A percentile compares a stretch with the other conserved stretches of the same genome.
phyloP scores from a whole-genome alignment of 768 basidiomycete species.

The Macrocybe gigantea region DNA sequence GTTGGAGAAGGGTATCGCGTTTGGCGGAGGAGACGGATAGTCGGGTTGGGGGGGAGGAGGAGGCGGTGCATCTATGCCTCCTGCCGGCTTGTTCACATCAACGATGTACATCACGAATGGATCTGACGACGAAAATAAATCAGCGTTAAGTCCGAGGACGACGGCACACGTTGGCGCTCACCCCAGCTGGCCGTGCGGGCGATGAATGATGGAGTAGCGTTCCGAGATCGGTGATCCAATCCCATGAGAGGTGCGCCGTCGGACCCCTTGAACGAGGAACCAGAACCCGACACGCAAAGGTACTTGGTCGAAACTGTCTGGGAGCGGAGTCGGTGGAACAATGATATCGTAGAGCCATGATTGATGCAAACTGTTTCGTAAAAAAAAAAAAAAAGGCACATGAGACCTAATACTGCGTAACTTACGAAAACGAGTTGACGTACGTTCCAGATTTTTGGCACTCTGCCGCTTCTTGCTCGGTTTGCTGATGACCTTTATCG shows the following conservation, averaged over 20 bases:
- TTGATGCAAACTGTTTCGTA: conserved; percentile 74
- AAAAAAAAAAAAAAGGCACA: conserved; percentile 6
- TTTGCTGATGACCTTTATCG: conserved; percentile 99
- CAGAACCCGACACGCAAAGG: conserved; percentile 90
- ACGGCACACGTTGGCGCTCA: conserved; percentile 28
- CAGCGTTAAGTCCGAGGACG: neutral
- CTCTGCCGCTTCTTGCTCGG: conserved; percentile 96
- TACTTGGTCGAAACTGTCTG: conserved; percentile 96
- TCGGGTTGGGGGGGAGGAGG: conserved; percentile 82
- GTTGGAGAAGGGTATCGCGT: conserved; percentile 81
- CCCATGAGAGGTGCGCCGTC: conserved; percentile 87
- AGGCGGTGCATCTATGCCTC: conserved; percentile 70
- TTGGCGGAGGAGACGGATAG: conserved; percentile 88
- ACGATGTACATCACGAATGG: conserved; percentile 98
- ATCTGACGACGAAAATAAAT: conserved; percentile 38
- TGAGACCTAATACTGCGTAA: conserved; percentile 6
- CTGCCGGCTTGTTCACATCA: conserved; percentile 80
- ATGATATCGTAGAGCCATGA: conserved; percentile 91
- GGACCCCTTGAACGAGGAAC: conserved; percentile 88
- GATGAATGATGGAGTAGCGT: conserved; percentile 81
- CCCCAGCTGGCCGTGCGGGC: conserved; percentile 89
- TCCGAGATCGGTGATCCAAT: conserved; percentile 62
- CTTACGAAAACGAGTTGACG: conserved; percentile 27
- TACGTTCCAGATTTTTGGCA: conserved; percentile 88
- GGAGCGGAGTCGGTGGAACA: conserved; percentile 93